A percentile compares a stretch with the other conserved stretches of the same genome.
These are phyloP conservation scores for Aureobasidium mangrovei DNA, from an alignment of 2,329 filamentous ascomycete species.

Conservation along the genomic window DNA sequence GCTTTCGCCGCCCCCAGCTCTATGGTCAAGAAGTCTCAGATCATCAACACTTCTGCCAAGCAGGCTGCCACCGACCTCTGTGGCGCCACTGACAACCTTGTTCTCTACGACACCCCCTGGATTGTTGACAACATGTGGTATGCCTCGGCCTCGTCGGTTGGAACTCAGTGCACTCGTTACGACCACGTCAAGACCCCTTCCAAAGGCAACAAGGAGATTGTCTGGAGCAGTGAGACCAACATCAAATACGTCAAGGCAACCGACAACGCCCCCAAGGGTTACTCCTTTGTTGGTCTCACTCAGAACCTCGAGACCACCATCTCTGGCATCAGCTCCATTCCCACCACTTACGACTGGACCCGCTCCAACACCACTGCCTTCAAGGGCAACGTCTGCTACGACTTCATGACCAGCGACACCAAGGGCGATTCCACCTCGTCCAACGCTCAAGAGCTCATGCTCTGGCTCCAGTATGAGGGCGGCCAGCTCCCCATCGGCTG, in stretches of 20 bases:
- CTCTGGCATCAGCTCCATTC: conserved; percentile 33
- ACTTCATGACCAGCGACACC: conserved; percentile 38
- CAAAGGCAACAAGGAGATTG: conserved; percentile 28
- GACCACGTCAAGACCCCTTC: conserved; percentile 24
- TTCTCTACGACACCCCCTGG: conserved; percentile 35
- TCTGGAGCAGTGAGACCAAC: conserved; percentile 33
- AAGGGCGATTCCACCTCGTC: conserved; percentile 36
- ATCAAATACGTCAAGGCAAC: conserved; percentile 31
- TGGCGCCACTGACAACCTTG: conserved; percentile 20
- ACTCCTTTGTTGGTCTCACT: conserved; percentile 38
- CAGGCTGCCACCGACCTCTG: conserved; percentile 10
- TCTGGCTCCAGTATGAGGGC: conserved; percentile 38
- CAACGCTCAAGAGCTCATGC: conserved; percentile 36
- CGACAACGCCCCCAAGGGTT: conserved; percentile 35
- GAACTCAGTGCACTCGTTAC: conserved; percentile 35
- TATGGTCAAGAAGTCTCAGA: conserved; percentile 1
- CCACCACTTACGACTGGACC: conserved; percentile 33
- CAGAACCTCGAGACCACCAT: conserved; percentile 34
- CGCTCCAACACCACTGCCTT: conserved; percentile 34
- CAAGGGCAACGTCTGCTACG: conserved; percentile 38
- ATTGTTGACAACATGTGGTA: conserved; percentile 41
- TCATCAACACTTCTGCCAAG: conserved; percentile 6
- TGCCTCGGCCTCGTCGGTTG: conserved; percentile 32
- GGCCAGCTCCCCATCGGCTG: conserved; percentile 39
- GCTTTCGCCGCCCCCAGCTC: neutral